phyloP scores from a whole-genome alignment of 768 basidiomycete genomes.

The Sarcomyxa edulis region DNA sequence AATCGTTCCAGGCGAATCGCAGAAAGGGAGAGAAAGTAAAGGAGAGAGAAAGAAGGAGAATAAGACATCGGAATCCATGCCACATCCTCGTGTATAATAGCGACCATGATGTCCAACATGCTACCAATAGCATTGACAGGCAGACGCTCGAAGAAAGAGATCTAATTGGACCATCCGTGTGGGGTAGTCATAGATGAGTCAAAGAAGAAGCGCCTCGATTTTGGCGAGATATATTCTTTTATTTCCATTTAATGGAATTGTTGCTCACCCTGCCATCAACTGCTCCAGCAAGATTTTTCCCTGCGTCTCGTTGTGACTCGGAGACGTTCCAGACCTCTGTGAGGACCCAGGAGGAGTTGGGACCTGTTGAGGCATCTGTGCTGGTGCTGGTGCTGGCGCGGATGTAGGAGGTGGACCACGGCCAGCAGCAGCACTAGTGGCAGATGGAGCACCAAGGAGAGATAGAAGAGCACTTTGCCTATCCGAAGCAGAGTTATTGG shows the following conservation, averaged over 20 bases:
- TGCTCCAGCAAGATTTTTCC: slow-evolving; percentile 76
- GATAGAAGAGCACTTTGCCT: slow-evolving; percentile 74
- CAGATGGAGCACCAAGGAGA: slow-evolving; percentile 49
- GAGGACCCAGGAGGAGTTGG: slow-evolving; percentile 67
- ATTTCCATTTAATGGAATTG: too few species aligned
- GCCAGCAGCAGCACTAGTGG: slow-evolving; percentile 20
- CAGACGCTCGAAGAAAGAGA: too few species aligned
- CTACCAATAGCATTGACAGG: too few species aligned
- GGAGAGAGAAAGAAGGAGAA: slow-evolving; percentile 18
- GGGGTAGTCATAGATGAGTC: too few species aligned
- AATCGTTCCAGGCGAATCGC: slow-evolving; percentile 11
- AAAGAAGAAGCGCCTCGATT: too few species aligned
- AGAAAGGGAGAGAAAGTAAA: slow-evolving; percentile 13
- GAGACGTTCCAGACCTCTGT: slow-evolving; percentile 49
- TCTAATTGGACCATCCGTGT: too few species aligned
- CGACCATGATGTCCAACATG: slow-evolving; percentile 11
- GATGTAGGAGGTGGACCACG: slow-evolving; percentile 17
- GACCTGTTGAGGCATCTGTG: slow-evolving; percentile 47
- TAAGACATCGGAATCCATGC: slow-evolving; percentile 15
- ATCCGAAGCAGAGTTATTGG: slow-evolving; percentile 45
- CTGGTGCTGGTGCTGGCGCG: slow-evolving; percentile 18
- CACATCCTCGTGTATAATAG: slow-evolving; percentile 22
- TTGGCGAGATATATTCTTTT: too few species aligned
- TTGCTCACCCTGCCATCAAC: slow-evolving; percentile 72
- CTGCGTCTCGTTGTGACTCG: slow-evolving; percentile 58